Evolutionary conservation across 345 rosid genomes (phyloP), one percentile per base, ranked within the genome.

Genomic region (Cardiospermum halicacabum): DNA sequence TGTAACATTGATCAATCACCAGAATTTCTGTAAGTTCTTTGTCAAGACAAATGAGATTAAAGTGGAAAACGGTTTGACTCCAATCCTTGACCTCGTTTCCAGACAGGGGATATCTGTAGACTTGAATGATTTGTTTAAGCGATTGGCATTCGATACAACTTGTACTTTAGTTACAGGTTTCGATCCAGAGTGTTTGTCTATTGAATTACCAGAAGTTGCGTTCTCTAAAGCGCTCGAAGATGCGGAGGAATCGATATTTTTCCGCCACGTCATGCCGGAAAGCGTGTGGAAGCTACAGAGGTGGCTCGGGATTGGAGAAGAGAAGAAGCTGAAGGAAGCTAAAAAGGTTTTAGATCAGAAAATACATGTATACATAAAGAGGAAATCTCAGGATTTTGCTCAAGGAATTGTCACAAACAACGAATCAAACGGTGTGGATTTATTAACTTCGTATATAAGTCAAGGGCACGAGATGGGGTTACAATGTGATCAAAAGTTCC

Each of bases 101-200:
- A 34, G 10, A 34, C 39, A 34, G 10, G 39, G 39, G 9, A 0
- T 34, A 34, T 34, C 7, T 34, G 39, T 34, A 11, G 39, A 34
- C 39, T 34, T 34, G 39, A 7, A 34, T 5, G 39, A 34, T 11
- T 3, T 34, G 1, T 34, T 34, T 11, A 7, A 34, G 7, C 6
- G 86, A 54, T 79, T 77, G 47, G 71, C 80, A 4, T 81, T 81
- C 12, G 89, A 84, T 56, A 71, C 75, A 4, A 78, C 82, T 0
- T 77, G 74, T 64, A 69, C 69, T 25, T 66, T 84, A 19, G 80
- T 80, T 0, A 75, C 80, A 37, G 78, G 84, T 3, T 68, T 69
- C 3, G 89, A 82, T 68, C 89, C 86, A n/a, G 75, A 62, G 18
- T 79, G 68, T 60, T 55, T 84, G 45, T 74, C 74, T 13, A 60